Percentiles rank a stretch among this genome's conserved stretches.
Conservation (phyloP, 2,329 filamentous ascomycete genomes). For the Pseudocercospora ulei region DNA sequence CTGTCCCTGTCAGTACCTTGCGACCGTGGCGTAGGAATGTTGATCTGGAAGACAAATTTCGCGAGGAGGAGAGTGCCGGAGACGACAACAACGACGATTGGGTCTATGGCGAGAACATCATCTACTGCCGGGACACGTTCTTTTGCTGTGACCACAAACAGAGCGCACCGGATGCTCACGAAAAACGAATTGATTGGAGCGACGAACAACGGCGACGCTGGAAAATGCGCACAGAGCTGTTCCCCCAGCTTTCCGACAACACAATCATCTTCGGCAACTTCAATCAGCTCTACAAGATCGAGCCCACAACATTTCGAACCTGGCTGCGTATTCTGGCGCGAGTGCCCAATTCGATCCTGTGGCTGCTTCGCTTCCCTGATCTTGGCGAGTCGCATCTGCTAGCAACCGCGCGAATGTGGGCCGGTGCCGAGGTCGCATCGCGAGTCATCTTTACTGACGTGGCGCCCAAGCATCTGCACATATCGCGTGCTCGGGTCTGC, state of each 20-base stretch:
- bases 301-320: constrained; percentile 88
- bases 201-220: constrained; percentile 73
- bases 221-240: constrained; percentile 87
- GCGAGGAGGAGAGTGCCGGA: constrained; percentile 55
- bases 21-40: constrained; percentile 69
- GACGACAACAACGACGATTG: constrained; percentile 58
- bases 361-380: constrained; percentile 94
- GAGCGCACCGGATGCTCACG: constrained; percentile 64
- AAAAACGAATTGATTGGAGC: constrained; percentile 63
- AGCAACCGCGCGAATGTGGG: constrained; percentile 72
- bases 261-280: constrained; percentile 92
- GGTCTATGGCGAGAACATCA: constrained; percentile 95
- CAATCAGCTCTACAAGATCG: constrained; percentile 99
- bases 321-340: constrained; percentile 85
- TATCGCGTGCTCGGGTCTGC: constrained; percentile 79
- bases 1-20: constrained; percentile 71
- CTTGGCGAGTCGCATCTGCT: constrained; percentile 78
- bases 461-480: constrained; percentile 87
- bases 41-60: constrained; percentile 56
- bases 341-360: constrained; percentile 80
- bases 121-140: constrained; percentile 89
- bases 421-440: constrained; percentile 69
- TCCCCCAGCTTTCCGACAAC: constrained; percentile 71
- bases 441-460: constrained; percentile 94
- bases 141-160: constrained; percentile 97